Evolutionary conservation across 1,284 basidiomycete species (phyloP), one percentile per base, ranked within the genome.

Genomic region (Grifola frondosa): DNA sequence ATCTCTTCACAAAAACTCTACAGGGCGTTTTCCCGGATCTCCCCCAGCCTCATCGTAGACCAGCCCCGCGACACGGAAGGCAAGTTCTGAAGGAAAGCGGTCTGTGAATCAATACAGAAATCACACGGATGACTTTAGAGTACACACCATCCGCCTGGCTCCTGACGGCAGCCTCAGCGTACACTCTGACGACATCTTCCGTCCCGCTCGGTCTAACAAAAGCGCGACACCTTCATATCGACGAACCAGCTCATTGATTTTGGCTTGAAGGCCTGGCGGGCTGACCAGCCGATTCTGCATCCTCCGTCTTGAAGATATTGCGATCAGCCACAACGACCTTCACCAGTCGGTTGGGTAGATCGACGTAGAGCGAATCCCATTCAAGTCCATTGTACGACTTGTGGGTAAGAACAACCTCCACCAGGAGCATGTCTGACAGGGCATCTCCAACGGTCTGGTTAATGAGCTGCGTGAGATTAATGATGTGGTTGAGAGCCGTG

Each of bases 371-470:
- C 12, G 86, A 86, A 63, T 99, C 91, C 97, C 97, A 99, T 61
- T 95, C 88, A 10, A 78, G 65, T 5, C 89, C 90, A 22, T 80
- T 80, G 74, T 91, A 96, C 6, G 84, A 80, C 63, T 88, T 84
- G 68, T 96, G 88, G 1, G 92, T 79, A 22, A 99, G 82, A 25
- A 99, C 89, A 16, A 86, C 84, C 62, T 98, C 95, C 37, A 99
- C 95, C 24, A 99, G 81, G 25, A 99, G 82, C 81, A 98, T 87
- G 66, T 99, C 97, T 9, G 91, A 95, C 12, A 99, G 73, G 1
- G 95, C 96, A 66, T 99, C 97, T 6, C 97, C 97, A 24, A 99
- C 97, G 5, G 97, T 97, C 67, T 99, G 97, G 61, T 99, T 99
- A 71, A 99, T 96, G 33, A 99, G 71, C 26, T 89, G 76, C 10